phyloP scores from a whole-genome alignment of 768 basidiomycete genomes.

The Hebeloma cylindrosporum region DNA sequence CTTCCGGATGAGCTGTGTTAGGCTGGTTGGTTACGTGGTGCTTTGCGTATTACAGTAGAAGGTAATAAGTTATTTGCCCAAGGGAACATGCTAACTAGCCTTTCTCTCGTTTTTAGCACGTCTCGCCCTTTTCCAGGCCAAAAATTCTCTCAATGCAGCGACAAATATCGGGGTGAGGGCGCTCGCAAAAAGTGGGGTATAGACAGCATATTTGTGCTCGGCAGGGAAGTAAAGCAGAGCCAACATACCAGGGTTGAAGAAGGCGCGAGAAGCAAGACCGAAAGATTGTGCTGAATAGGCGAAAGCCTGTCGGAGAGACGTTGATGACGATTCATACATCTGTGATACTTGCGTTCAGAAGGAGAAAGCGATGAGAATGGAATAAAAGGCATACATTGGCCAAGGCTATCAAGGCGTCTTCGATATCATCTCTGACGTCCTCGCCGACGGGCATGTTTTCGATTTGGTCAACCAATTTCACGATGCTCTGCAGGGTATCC shows the following conservation, averaged over 20 bases:
- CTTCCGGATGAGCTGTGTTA: too few relatives aligned
- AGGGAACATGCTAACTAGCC: not conserved
- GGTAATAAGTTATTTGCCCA: too few relatives aligned
- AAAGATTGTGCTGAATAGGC: constrained; percentile 62
- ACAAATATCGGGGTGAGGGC: constrained; percentile 81
- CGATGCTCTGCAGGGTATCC: constrained; percentile 80
- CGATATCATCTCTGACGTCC: constrained; percentile 72
- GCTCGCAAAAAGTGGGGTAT: constrained; percentile 92
- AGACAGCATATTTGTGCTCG: constrained; percentile 97
- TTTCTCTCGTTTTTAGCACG: not conserved
- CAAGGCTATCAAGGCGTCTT: constrained; percentile 67
- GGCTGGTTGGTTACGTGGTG: too few relatives aligned
- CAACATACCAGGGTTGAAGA: constrained; percentile 97
- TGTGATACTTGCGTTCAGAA: constrained; percentile 20
- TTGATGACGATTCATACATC: constrained; percentile 38
- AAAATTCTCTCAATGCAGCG: constrained; percentile 70
- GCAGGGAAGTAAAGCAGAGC: constrained; percentile 96
- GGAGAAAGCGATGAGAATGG: not conserved
- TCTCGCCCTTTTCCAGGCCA: constrained; percentile 38
- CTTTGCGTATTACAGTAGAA: too few relatives aligned
- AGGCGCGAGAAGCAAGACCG: constrained; percentile 76
- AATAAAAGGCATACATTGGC: constrained; percentile 54
- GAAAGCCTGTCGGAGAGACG: constrained; percentile 48
- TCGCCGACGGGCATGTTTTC: constrained; percentile 89
- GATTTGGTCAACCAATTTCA: constrained; percentile 81